Evolutionary conservation across 768 basidiomycete species (phyloP).

Genomic region (Holtermannia corniformis): DNA sequence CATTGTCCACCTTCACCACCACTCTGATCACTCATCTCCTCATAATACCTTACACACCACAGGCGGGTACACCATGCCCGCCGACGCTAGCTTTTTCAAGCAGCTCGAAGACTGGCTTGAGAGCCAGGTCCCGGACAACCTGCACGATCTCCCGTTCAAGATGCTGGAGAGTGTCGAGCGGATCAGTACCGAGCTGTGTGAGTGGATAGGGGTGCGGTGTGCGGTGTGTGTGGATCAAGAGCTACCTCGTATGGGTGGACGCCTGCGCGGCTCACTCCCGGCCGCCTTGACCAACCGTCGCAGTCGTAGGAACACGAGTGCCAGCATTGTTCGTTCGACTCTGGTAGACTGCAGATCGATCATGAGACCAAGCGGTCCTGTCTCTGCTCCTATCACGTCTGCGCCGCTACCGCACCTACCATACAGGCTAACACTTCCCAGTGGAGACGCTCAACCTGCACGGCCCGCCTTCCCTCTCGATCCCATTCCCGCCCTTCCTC

Average conservation of each 20-base stretch:
- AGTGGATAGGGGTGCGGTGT: slow-evolving; percentile 3
- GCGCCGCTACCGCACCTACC: too few species aligned
- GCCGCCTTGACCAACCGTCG: too few species aligned
- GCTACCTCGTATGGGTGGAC: not conserved
- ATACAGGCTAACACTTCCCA: too few species aligned
- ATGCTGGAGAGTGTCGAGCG: slow-evolving; percentile 35
- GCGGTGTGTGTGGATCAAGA: not conserved
- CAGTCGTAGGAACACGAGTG: too few species aligned
- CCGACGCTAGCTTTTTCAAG: slow-evolving; percentile 26
- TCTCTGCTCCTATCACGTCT: too few species aligned
- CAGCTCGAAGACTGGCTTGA: slow-evolving; percentile 37
- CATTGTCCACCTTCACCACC: not conserved
- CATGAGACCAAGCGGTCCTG: too few species aligned
- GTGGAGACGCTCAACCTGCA: slow-evolving; percentile 38
- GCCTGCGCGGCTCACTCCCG: not conserved
- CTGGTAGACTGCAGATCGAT: too few species aligned
- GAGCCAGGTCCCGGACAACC: slow-evolving; percentile 29
- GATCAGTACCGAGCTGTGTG: slow-evolving; percentile 34
- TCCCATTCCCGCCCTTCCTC: slow-evolving; percentile 35
- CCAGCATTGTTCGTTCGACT: too few species aligned
- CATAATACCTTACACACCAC: not conserved
- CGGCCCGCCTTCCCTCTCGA: slow-evolving; percentile 31
- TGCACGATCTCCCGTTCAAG: slow-evolving; percentile 34
- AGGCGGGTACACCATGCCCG: slow-evolving; percentile 25
- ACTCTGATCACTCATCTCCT: not conserved